Evolutionary conservation across 768 basidiomycete species (phyloP).

Genomic region (Naganishia onofrii): DNA sequence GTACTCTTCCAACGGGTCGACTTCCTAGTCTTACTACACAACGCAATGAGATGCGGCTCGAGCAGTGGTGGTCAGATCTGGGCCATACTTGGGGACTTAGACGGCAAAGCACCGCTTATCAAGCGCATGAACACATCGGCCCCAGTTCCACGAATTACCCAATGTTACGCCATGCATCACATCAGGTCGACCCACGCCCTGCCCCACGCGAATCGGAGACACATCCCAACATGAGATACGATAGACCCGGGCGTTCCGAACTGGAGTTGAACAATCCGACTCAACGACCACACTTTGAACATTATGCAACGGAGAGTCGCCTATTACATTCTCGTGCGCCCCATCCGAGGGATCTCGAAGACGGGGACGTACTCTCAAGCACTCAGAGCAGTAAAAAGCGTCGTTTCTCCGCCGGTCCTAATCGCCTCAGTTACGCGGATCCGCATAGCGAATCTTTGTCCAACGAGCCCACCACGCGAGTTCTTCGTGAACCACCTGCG

Average conservation of each 20-base stretch:
- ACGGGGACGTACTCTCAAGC: neutral
- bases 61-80: conserved; percentile 29
- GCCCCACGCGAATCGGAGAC: neutral
- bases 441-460: neutral
- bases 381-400: conserved; percentile 15
- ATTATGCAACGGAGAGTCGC: neutral
- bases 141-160: neutral
- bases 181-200: neutral
- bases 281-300: neutral
- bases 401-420: conserved; percentile 3
- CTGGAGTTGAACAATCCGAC: neutral
- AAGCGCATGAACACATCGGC: neutral
- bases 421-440: neutral
- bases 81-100: conserved; percentile 23
- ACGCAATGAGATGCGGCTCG: conserved; percentile 22
- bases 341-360: neutral
- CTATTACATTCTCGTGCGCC: neutral
- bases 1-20: conserved; percentile 11
- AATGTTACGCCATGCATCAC: neutral
- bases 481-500: neutral
- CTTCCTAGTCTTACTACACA: conserved; percentile 13
- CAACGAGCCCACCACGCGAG: neutral
- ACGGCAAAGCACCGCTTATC: conserved; percentile 4
- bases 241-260: neutral
- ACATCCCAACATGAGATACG: neutral